Evolutionary conservation across 108 stramenopile species (phyloP), one percentile per base, ranked within the genome.

Genomic region (Parmales sp.): DNA sequence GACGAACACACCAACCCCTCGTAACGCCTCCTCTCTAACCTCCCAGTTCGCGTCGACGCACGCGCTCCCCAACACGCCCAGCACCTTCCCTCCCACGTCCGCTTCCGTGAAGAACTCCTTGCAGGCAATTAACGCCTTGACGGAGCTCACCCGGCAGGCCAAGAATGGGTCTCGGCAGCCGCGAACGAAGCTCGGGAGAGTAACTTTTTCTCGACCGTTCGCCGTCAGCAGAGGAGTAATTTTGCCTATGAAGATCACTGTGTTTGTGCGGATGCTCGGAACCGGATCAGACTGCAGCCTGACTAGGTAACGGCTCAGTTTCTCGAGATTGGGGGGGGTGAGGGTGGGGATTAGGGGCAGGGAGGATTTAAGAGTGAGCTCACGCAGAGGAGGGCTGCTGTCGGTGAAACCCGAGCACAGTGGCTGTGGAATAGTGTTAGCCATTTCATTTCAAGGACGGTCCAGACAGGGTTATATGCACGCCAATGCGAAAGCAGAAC

Each of bases 331-430:
- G 3, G 88, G 82, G 34, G 74, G 72, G 36, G 71, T 81, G 45
- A 93, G 51, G 23, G 74, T 76, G 7, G 88, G 83, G 28, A 93
- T 84, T 39, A 93, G 68, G 1, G 64, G 76, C 8, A 88, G 72
- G 1, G 89, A 83, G 1, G 87, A 82, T 63, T 93, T 93, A 16
- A 93, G 74, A 0, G 91, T 93, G 36, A 93, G 69, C 73, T 93
- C 91, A 7, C 91, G 76, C 18, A 93, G 67, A n/a, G 88, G 77
- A 6, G 77, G 73, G 69, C 71, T 76, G 25, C 84, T 82, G 72
- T 93, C 91, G 19, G 86, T 83, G 74, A 93, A 93, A 43, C 91
- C 91, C 49, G 83, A 85, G 71, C 91, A 93, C 69, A 90, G 82
- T 0, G 91, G 91, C 51, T 89, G 89, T 69, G 89, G 90, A 7